Evolutionary conservation across 2,329 filamentous ascomycete species (phyloP), one percentile per base, ranked within the genome.

Genomic region (Plenodomus tracheiphilus): DNA sequence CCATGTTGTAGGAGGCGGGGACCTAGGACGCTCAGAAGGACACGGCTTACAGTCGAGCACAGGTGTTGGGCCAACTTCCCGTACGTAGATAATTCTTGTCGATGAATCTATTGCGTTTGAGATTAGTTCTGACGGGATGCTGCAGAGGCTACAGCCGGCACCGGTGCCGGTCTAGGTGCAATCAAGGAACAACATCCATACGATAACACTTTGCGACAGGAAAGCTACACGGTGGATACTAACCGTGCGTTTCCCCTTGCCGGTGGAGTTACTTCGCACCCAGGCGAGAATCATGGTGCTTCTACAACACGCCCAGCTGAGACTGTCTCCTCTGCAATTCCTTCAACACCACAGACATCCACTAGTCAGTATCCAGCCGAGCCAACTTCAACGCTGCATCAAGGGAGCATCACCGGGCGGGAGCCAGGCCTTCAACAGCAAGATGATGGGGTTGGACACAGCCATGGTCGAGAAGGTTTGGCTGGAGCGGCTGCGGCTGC

Each of bases 191-290:
- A 34, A 1, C 53, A 53, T 32, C 53, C 53, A 10, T 46, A 43
- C 22, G 50, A 53, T n/a, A 49, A 46, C 18, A 47, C 50, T 19
- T 20, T 49, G 22, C 43, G 46, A 21, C 45, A 62, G 21, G 47
- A 61, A 28, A 58, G 55, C 20, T 54, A 63, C 11, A 53, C 41
- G 16, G 49, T 54, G 7, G 61, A 58, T 20, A 65, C 62, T 20
- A 61, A 64, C 37, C 66, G 71, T 35, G 61, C 62, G 1, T 74
- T 74, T 50, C 71, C 71, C n/a, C 59, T 74, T 5, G 54, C 67
- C 30, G 70, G 70, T 20, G 68, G 69, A 20, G 58, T 71, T 6
- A 48, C 59, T 5, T 55, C 57, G 15, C 47, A 54, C 25, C 43
- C 49, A 10, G 41, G 47, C 10, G 21, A 44, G 11, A 21, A 47